Evolutionary conservation across 179 eudicot genomes (phyloP), one percentile per base, ranked within the genome.

Genomic region (Spergularia azorica): DNA sequence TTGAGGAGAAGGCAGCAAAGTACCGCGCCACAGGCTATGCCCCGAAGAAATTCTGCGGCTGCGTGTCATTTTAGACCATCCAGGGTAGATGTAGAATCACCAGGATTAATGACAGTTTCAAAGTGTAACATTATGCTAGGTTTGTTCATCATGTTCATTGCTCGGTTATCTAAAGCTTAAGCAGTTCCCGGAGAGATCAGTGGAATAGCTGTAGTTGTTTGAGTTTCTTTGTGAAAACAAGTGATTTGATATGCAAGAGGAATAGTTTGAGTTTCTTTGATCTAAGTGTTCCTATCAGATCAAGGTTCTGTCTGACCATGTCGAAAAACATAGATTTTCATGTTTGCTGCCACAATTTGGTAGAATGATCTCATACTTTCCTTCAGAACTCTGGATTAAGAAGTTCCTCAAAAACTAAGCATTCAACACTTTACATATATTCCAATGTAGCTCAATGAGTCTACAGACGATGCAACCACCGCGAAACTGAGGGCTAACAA

Each of bases 1-100:
- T 97, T 15, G 94, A 91, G 71, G 97, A 95, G 76, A 77, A 84
- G 77, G 94, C 97, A 63, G 95, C 95, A 6, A 95, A 91, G 74
- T 82, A 87, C 69, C 97, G 94, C 0, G 97, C 94, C 64, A 89
- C 90, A 0, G 92, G 94, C 0, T 83, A 81, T 15, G 79, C 81
- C 57, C 98, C 97, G 4, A 89, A 89, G 86, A 93, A 89, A 87
- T 20, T 81, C 61, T 64, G 84, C 14, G 92, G 97, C 6, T 95
- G 92, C 84, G 52, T 90, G 70, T 87, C 91, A 79, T 79, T 63
- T 76, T 88, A 86, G 77, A 75, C 20, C 78, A 41, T 63, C 13
- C 69, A 48, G 14, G 20, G 71, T 18, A 36, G 68, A n/a, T 17
- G 8, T 65, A 63, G 43, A 18, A 58, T 9, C 55, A 10, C 10